phyloP scores from a whole-genome alignment of 108 stramenopile genomes.

The Cyclostephanos tholiformis region DNA sequence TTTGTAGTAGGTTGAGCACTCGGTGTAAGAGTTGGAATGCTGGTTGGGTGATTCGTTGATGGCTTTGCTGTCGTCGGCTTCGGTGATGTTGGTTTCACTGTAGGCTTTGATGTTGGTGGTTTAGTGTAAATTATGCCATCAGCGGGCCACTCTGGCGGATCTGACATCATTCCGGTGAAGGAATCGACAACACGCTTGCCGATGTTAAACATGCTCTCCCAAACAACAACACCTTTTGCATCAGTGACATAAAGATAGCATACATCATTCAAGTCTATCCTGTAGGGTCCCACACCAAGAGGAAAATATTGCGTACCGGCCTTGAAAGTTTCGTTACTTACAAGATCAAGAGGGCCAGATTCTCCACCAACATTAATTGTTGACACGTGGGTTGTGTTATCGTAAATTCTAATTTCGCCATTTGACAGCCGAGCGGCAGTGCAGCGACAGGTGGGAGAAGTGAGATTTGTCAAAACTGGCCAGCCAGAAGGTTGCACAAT shows the following conservation, averaged over 20 bases:
- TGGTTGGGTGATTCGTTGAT: not conserved
- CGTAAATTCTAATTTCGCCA: not conserved
- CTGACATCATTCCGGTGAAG: not conserved
- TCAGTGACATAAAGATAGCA: conserved; percentile 10
- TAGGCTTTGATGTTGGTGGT: not conserved
- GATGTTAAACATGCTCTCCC: not conserved
- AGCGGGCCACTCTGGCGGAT: not conserved
- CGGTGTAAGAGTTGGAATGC: not conserved
- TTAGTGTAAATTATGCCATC: not conserved
- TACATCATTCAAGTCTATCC: not conserved
- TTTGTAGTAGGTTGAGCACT: not conserved
- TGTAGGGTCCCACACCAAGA: not conserved
- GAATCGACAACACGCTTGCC: not conserved
- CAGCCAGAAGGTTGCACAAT: not conserved
- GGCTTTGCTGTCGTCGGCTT: not conserved
- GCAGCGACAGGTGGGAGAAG: not conserved
- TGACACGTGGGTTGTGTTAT: not conserved
- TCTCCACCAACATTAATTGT: not conserved
- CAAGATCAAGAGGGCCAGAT: not conserved
- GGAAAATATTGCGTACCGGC: not conserved
- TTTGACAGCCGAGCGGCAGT: not conserved
- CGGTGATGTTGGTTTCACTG: not conserved
- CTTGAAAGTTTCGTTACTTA: not conserved
- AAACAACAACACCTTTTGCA: not conserved
- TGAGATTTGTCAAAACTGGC: not conserved